phyloP scores from a whole-genome alignment of 306 rosid genomes.

The Canavalia gladiata region DNA sequence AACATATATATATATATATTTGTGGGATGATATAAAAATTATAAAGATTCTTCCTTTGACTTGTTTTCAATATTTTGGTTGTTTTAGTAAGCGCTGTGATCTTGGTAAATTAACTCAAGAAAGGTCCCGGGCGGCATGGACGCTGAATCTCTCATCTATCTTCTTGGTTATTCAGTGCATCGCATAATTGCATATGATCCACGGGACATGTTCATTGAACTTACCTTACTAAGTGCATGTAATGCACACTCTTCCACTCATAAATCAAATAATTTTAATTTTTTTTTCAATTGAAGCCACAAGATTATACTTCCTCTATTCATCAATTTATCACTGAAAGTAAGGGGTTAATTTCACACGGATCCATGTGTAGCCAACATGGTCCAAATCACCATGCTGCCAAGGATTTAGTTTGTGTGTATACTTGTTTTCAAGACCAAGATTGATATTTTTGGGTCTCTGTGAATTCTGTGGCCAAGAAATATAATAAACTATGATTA shows the following conservation, averaged over 20 bases:
- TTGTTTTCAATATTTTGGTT: background rate
- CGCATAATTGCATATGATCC: constrained; percentile 36
- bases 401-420: constrained; percentile 11
- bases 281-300: constrained; percentile 26
- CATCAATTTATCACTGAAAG: constrained; percentile 5
- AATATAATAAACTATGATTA: background rate
- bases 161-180: constrained; percentile 28
- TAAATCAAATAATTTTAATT: constrained; percentile 2
- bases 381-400: constrained; percentile 22
- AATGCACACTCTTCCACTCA: constrained; percentile 31
- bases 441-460: constrained; percentile 39
- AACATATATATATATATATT: too few relatives aligned
- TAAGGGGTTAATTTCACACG: constrained; percentile 12
- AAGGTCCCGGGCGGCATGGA: background rate
- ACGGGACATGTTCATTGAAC: constrained; percentile 38
- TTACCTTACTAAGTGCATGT: background rate
- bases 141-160: background rate
- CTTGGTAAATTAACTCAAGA: background rate
- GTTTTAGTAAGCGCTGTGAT: background rate
- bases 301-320: background rate
- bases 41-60: background rate
- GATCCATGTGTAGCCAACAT: constrained; percentile 20
- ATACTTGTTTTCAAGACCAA: constrained; percentile 22
- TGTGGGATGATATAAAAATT: background rate
- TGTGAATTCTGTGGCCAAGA: constrained; percentile 21